These are phyloP conservation scores for Isoetes taiwanensis DNA, from an alignment of 75 land plant species.

Conservation along the genomic window DNA sequence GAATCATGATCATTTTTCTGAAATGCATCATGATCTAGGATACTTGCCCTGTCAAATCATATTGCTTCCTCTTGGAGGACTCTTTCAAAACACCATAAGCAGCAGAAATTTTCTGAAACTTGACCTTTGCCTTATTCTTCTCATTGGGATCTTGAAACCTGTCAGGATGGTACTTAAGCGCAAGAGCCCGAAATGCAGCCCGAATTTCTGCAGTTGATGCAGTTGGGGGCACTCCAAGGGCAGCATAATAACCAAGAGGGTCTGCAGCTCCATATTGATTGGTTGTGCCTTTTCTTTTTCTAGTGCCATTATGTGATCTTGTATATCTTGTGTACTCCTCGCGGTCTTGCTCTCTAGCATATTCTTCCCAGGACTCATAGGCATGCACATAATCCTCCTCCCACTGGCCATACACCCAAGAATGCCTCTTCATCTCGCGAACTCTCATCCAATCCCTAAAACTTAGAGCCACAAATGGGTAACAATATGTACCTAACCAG, in stretches of 20 bases:
- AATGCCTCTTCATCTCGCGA: not conserved
- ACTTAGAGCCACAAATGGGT: not conserved
- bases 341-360: not conserved
- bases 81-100: not conserved
- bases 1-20: too few relatives aligned
- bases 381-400: conserved; percentile 2
- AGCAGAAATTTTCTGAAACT: not conserved
- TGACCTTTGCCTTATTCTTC: not conserved
- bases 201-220: not conserved
- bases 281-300: too few relatives aligned
- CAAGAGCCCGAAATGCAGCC: conserved; percentile 1
- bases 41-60: too few relatives aligned
- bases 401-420: not conserved
- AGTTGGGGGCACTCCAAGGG: not conserved
- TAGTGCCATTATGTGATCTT: too few relatives aligned
- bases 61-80: not conserved
- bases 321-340: too few relatives aligned
- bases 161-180: conserved; percentile 3
- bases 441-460: conserved; percentile 1
- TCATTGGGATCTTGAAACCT: not conserved
- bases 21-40: too few relatives aligned
- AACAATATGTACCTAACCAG: not conserved
- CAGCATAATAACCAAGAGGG: not conserved
- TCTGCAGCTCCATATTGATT: not conserved
- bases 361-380: not conserved